Base-by-base conservation (phyloP, 371 early-diverging fungal genomes). In the Mucor velutinosus region DNA sequence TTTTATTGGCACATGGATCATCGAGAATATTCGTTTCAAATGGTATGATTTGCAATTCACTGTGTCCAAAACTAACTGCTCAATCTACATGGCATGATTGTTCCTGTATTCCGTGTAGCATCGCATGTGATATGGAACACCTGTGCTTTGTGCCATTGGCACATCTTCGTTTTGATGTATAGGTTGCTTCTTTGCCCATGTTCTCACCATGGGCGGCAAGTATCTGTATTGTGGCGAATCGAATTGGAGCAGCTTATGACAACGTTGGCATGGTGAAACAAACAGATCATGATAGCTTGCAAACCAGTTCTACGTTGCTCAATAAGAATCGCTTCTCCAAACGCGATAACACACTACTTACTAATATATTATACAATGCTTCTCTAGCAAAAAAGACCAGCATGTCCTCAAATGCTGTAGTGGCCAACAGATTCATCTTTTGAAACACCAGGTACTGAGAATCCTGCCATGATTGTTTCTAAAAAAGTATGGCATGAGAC, bases 201-300 rank as follows among this genome's bases (percentile, higher is more conserved):
- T 79, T n/a, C 83, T 74, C 7, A 83, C 76, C 58, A 80, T 73
- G 1, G 83, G 80, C 12, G 83, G 83, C 21, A 80, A 37, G 35
- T 76, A 74, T 55, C 76, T 83, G 45, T 75, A 80, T 25, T 78
- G 76, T 6, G 80, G 80, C 4, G 83, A 80, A 30, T 83, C 81
- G 49, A 77, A 80, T 33, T 79, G 79, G 21, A 83, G 64, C 11
- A 73, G 67, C 49, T 77, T 78, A 58, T 78, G 79, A 60, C 83
- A 83, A 14, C 76, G 79, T 37, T 67, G 64, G 45, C 83, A 83
- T 15, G 83, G 75, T n/a, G 65, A 70, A 23, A 71, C 71, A 45
- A 80, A 80, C 21, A 83, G 41, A 57, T 80, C 63, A 35, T 76
- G 63, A 39, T 83, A 79, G 55, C 77, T 80, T 12, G 72, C 58